Conservation (phyloP, 768 basidiomycete genomes). For the Auricularia heimuer region DNA sequence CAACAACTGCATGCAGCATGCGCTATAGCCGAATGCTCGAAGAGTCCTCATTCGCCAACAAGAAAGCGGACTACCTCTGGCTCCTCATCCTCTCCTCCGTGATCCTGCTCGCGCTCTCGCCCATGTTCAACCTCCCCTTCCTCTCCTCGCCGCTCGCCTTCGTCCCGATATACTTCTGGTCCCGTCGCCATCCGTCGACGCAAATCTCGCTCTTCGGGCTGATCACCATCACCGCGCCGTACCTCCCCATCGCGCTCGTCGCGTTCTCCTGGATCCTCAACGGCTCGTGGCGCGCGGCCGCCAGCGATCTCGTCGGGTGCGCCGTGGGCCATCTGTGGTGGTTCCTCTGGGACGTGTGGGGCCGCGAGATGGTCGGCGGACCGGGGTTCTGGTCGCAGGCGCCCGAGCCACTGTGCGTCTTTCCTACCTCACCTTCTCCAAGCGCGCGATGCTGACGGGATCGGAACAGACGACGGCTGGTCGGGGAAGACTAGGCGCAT, state of each 20-base stretch:
- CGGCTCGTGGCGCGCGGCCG: constrained; percentile 76
- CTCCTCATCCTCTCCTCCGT: constrained; percentile 72
- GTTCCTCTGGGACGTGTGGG: constrained; percentile 82
- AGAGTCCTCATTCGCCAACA: constrained; percentile 89
- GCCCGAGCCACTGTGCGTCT: constrained; percentile 56
- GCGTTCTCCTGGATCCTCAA: constrained; percentile 50
- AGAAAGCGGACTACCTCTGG: constrained; percentile 93
- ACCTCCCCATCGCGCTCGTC: constrained; percentile 87
- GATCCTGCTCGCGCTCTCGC: constrained; percentile 82
- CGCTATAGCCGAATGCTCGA: constrained; percentile 94
- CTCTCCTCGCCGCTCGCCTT: constrained; percentile 89
- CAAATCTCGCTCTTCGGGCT: constrained; percentile 93
- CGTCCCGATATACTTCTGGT: constrained; percentile 96
- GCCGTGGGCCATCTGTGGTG: constrained; percentile 80
- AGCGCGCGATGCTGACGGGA: constrained; percentile 2
- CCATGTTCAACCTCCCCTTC: constrained; percentile 85
- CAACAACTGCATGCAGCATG: constrained; percentile 51
- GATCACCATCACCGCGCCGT: constrained; percentile 89
- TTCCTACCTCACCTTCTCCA: neutral
- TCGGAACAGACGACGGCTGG: constrained; percentile 46
- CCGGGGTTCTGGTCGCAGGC: constrained; percentile 62
- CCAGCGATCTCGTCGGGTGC: constrained; percentile 74
- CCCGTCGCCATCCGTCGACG: constrained; percentile 83
- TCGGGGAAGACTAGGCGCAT: constrained; percentile 37
- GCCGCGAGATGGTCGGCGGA: constrained; percentile 77